Conservation (phyloP, 305 asterid species). For the Nicotiana rustica region DNA sequence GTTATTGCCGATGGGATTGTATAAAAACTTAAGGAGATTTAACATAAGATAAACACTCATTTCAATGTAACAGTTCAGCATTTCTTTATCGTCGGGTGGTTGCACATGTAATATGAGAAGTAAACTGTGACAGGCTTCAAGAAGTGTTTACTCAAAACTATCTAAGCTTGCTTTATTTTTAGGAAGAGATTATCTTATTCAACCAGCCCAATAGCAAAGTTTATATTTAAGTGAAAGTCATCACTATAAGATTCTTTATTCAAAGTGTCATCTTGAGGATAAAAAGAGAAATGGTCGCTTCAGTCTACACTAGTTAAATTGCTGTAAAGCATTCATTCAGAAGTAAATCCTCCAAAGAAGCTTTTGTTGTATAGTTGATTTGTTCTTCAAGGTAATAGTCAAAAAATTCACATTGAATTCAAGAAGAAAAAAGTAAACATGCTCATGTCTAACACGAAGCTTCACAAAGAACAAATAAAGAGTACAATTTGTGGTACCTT, state of each 20-base stretch:
- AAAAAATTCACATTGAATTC: background rate
- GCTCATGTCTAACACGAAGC: conserved; percentile 12
- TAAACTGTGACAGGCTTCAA: background rate
- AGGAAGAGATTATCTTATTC: background rate
- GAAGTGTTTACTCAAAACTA: background rate
- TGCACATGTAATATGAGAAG: conserved; percentile 4
- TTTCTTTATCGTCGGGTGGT: background rate
- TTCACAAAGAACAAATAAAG: background rate
- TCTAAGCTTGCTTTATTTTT: background rate
- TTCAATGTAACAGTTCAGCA: background rate
- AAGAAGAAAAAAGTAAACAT: background rate
- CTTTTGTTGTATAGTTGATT: background rate
- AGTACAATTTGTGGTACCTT: conserved; percentile 57
- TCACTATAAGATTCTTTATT: background rate
- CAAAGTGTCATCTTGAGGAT: background rate
- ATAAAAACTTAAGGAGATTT: background rate
- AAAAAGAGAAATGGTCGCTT: conserved; percentile 12
- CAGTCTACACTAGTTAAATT: background rate
- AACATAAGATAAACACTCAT: background rate
- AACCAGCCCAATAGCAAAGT: conserved; percentile 3
- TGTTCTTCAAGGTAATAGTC: background rate
- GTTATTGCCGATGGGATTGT: background rate
- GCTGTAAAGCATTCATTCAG: background rate
- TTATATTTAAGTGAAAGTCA: background rate
- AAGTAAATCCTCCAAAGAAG: conserved; percentile 3